A percentile compares a stretch with the other conserved stretches of the same genome.
Conservation (phyloP, 768 basidiomycete genomes). For the Pluteus cervinus region DNA sequence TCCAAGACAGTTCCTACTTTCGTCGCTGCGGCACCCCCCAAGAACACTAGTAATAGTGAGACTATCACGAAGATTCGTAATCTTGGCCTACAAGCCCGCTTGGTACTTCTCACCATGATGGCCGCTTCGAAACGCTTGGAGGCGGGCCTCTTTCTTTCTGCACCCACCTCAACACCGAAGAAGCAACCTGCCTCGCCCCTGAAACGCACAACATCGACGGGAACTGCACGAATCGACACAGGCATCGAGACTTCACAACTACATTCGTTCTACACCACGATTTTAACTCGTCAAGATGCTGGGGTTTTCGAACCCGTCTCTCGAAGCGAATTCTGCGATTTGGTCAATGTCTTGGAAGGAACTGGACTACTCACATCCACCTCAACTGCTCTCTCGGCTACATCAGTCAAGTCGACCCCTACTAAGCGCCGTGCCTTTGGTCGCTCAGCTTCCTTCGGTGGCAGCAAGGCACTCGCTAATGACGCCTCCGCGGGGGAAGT, state of each 20-base stretch:
- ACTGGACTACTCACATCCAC: conserved; percentile 52
- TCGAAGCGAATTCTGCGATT: conserved; percentile 70
- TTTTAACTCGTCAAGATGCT: conserved; percentile 51
- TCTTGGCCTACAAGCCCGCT: conserved; percentile 68
- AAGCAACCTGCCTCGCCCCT: conserved; percentile 36
- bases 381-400: conserved; percentile 23
- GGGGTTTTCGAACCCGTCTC: conserved; percentile 60
- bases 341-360: conserved; percentile 68
- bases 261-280: conserved; percentile 53
- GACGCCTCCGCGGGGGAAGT: conserved; percentile 48
- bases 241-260: conserved; percentile 54
- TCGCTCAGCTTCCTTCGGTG: conserved; percentile 52
- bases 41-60: conserved; percentile 48
- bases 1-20: conserved; percentile 17
- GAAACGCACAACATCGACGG: conserved; percentile 43
- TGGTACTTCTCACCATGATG: conserved; percentile 59
- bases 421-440: too few relatives aligned
- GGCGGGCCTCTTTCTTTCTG: conserved; percentile 45
- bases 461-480: conserved; percentile 27
- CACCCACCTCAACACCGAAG: conserved; percentile 30
- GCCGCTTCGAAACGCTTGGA: conserved; percentile 61
- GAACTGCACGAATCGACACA: conserved; percentile 15
- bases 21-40: conserved; percentile 12
- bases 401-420: too few relatives aligned
- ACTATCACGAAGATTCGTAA: conserved; percentile 58